phyloP scores from a whole-genome alignment of 352 stramenopile genomes.

The Phytophthora europaea region DNA sequence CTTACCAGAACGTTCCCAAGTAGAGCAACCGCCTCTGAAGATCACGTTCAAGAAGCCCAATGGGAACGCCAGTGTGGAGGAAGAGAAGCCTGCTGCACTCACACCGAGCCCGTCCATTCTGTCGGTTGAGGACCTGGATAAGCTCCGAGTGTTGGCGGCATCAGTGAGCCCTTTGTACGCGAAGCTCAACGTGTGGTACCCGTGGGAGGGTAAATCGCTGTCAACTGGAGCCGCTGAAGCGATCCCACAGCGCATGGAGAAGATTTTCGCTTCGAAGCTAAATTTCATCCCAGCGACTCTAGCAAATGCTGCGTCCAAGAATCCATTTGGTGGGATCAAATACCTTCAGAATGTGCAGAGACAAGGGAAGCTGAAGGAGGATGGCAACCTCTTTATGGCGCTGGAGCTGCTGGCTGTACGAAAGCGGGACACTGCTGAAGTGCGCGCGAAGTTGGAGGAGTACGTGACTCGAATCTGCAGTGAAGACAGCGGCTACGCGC shows the following conservation, averaged over 20 bases:
- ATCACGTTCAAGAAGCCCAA: slow-evolving; percentile 33
- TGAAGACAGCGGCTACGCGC: slow-evolving; percentile 27
- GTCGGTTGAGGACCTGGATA: slow-evolving; percentile 25
- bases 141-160: slow-evolving; percentile 29
- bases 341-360: slow-evolving; percentile 48
- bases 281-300: slow-evolving; percentile 33
- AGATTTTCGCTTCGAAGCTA: slow-evolving; percentile 54
- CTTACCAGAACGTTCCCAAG: slow-evolving; percentile 34
- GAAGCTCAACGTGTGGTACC: slow-evolving; percentile 45
- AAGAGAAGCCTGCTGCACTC: slow-evolving; percentile 4
- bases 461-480: slow-evolving; percentile 45
- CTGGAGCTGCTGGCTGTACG: slow-evolving; percentile 67
- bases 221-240: slow-evolving; percentile 39
- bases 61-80: neutral
- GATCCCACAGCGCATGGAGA: slow-evolving; percentile 51
- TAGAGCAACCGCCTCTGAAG: slow-evolving; percentile 7
- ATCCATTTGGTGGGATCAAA: slow-evolving; percentile 67
- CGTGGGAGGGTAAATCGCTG: slow-evolving; percentile 60
- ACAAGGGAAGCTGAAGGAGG: slow-evolving; percentile 41
- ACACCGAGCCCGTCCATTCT: slow-evolving; percentile 11
- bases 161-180: slow-evolving; percentile 44
- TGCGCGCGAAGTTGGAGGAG: slow-evolving; percentile 37
- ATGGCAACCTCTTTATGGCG: slow-evolving; percentile 61
- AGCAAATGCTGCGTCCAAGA: slow-evolving; percentile 15
- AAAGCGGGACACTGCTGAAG: slow-evolving; percentile 46